Base-by-base conservation (phyloP, 192 early-diverging fungal species). In the Coemansia sp. region DNA sequence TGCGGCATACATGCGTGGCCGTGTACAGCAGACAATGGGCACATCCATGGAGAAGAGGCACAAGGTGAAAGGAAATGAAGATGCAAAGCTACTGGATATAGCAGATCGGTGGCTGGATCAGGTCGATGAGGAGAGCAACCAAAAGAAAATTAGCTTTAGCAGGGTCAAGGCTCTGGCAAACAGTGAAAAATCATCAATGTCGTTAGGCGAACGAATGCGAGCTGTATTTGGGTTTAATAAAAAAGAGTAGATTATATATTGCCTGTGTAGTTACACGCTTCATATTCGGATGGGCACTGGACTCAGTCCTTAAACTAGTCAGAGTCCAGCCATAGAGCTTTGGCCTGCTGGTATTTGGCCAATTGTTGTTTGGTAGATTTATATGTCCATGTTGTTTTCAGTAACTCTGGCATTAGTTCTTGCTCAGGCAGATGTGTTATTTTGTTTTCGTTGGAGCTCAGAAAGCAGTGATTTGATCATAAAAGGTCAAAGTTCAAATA, bases 181-280 rank as follows among this genome's bases (percentile, higher is more conserved):
- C 22, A 61, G 47, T 11, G 23, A 66, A 17, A n/a, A 52, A 27
- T 38, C 51, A 27, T 32, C 37, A 22, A 24, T 75, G 50, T 80
- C 77, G 2, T 6, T 80, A 10, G 77, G 77, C 8, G 72, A 65
- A 17, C 49, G 55, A 27, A 74, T 80, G 77, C 77, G 77, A 10
- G 56, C 62, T 9, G 64, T 56, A 2, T 57, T 67, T 68, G 72
- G 77, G 7, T 74, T 72, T 32, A 32, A 32, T 32, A 32, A 32
- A 32, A 32, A 32, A 32, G 29, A 32, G 29, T 32, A 32, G 29
- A 32, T 32, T 32, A 32, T 55, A 57, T 15, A 7, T 22, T 23
- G 17, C 65, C 65, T 7, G 35, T 43, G 14, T 21, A 10, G 41
- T 65, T 62, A 56, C 74, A 80, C 0, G 43, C 25, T 58, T 74